Evolutionary conservation across 1,284 basidiomycete species (phyloP), one percentile per base, ranked within the genome.

Genomic region (Ceratobasidium sp.): DNA sequence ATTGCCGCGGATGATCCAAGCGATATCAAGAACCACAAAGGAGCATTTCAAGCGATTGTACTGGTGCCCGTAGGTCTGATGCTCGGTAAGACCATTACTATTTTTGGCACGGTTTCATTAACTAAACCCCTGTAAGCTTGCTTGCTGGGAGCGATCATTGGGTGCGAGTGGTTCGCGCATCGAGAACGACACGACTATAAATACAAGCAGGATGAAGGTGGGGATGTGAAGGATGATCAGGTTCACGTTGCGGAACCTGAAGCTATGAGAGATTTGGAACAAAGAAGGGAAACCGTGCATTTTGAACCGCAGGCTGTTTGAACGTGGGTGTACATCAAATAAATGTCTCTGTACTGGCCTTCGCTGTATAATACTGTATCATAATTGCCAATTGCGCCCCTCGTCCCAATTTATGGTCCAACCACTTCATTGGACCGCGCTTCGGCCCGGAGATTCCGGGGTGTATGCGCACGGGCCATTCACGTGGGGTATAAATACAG

Each of bases 401-500:
- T n/a, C n/a, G n/a, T n/a, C n/a, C n/a, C n/a, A n/a, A n/a, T n/a
- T 46, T 21, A 46, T 21, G 42, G 16, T 16, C 19, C 6, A n/a
- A 46, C 16, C 19, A 16, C 16, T 8, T 8, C 8, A 8, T 16
- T 41, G 8, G 8, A 41, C 8, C 39, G 50, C 53, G 41, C 29
- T 47, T 25, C 52, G 25, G 36, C 21, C 64, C 54, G 25, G 19
- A 52, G 19, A 49, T 23, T 49, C 68, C 56, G 33, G 25, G 33
- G 49, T 33, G 42, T 47, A 29, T 23, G 49, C 76, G 79, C 79
- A 80, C 79, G 74, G 79, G 75, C 80, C 80, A 78, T 1, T 23
- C 4, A 30, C 6, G 0, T 68, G 73, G 68, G 13, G 8, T 81
- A 83, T 84, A 84, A 77, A 83, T 76, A 8, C 70, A 72, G 29